phyloP scores from a whole-genome alignment of 495 filamentous ascomycete genomes.

The Rostrohypoxylon terebratum region DNA sequence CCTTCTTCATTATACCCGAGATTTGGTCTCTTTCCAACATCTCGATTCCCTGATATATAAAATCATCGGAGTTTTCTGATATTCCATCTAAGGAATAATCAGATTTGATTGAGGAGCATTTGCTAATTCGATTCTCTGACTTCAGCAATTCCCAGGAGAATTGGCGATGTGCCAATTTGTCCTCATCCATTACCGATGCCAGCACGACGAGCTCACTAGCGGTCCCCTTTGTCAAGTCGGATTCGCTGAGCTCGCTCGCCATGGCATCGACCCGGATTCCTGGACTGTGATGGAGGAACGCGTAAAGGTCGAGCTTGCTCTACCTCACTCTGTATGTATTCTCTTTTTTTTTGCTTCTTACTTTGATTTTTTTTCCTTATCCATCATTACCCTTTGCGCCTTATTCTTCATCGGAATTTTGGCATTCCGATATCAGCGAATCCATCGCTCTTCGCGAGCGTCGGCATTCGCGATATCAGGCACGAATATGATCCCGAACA shows the following conservation, averaged over 20 bases:
- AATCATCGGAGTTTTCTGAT: neutral
- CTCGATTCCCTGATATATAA: neutral
- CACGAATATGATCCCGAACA: too few relatives aligned
- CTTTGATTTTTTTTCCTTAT: too few relatives aligned
- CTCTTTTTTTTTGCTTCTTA: neutral
- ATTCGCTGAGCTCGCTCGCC: constrained; percentile 43
- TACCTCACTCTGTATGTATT: constrained; percentile 19
- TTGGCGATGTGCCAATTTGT: constrained; percentile 50
- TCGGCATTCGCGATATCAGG: too few relatives aligned
- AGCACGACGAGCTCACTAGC: constrained; percentile 43
- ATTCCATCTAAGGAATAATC: neutral
- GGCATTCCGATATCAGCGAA: neutral
- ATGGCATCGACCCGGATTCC: constrained; percentile 40
- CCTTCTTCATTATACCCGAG: neutral
- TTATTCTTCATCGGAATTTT: neutral
- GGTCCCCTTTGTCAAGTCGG: constrained; percentile 42
- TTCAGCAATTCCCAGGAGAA: neutral
- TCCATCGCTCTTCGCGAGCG: neutral
- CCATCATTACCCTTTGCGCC: neutral
- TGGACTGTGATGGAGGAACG: constrained; percentile 7
- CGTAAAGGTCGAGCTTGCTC: constrained; percentile 46
- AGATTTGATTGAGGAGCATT: neutral
- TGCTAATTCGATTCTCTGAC: neutral
- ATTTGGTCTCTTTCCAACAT: neutral
- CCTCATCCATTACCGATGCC: constrained; percentile 41